Conservation (phyloP, 2,329 filamentous ascomycete genomes). For the Corynespora cassiicola region DNA sequence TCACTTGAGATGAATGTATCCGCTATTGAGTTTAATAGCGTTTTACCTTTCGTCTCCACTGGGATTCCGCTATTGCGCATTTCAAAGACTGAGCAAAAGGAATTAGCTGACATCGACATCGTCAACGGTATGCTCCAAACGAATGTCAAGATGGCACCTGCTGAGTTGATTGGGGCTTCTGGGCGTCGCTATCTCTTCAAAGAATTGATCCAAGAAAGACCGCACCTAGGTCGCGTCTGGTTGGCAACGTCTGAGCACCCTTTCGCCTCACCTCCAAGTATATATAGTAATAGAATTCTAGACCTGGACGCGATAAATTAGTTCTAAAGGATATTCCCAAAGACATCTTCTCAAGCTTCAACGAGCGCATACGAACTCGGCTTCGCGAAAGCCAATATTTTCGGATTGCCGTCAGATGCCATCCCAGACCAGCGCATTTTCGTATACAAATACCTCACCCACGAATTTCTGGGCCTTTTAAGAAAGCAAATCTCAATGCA, state of each 20-base stretch:
- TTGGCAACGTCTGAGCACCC: conserved; percentile 24
- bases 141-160: conserved; percentile 19
- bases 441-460: conserved; percentile 27
- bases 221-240: conserved; percentile 39
- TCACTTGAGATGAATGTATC: too few species aligned
- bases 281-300: conserved; percentile 11
- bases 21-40: too few species aligned
- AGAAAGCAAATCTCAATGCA: conserved; percentile 16
- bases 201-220: conserved; percentile 40
- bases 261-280: conserved; percentile 5
- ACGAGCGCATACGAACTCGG: conserved; percentile 27
- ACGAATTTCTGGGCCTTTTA: conserved; percentile 27
- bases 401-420: conserved; percentile 23
- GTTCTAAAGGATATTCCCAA: conserved; percentile 31
- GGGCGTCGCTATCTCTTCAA: conserved; percentile 39
- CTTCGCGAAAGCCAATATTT: conserved; percentile 24
- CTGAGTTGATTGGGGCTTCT: conserved; percentile 27
- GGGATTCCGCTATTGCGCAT: too few species aligned
- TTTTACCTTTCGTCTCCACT: too few species aligned
- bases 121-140: too few species aligned
- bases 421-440: conserved; percentile 27
- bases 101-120: too few species aligned
- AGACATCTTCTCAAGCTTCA: conserved; percentile 22
- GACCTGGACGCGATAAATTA: conserved; percentile 21
- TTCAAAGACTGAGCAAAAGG: too few species aligned